Evolutionary conservation across 2,329 filamentous ascomycete genomes (phyloP).

Genomic region (Lasiodiplodia hormozganensis): DNA sequence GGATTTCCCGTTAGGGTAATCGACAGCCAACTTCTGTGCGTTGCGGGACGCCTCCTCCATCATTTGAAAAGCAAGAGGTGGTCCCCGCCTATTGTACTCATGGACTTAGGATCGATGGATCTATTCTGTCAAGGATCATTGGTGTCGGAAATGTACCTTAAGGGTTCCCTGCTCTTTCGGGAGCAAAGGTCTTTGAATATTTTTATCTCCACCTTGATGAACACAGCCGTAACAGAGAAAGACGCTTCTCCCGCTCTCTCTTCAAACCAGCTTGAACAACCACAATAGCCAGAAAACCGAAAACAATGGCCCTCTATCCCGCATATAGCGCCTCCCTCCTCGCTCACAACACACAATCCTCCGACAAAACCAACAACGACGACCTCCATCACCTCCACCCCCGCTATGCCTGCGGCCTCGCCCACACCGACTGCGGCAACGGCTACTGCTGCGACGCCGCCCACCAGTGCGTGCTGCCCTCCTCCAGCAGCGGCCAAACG

Average conservation of each 20-base stretch:
- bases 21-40: neutral
- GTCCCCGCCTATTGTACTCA: neutral
- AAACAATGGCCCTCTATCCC: neutral
- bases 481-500: neutral
- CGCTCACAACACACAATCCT: neutral
- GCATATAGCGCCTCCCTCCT: neutral
- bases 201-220: neutral
- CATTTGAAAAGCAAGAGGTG: neutral
- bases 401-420: conserved; percentile 21
- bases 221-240: neutral
- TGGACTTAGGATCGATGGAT: neutral
- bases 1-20: conserved; percentile 12
- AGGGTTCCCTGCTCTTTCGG: neutral
- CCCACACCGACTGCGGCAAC: conserved; percentile 10
- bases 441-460: conserved; percentile 3
- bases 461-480: neutral
- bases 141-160: neutral
- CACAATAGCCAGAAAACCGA: neutral
- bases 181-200: neutral
- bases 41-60: neutral
- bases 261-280: too few species aligned
- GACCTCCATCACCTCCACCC: neutral
- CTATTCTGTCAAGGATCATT: neutral
- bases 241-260: neutral
- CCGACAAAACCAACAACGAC: neutral